Evolutionary conservation across 2,329 filamentous ascomycete genomes (phyloP), one percentile per base, ranked within the genome.

Genomic region (Ophiognomonia clavigignenti-juglandacearum): DNA sequence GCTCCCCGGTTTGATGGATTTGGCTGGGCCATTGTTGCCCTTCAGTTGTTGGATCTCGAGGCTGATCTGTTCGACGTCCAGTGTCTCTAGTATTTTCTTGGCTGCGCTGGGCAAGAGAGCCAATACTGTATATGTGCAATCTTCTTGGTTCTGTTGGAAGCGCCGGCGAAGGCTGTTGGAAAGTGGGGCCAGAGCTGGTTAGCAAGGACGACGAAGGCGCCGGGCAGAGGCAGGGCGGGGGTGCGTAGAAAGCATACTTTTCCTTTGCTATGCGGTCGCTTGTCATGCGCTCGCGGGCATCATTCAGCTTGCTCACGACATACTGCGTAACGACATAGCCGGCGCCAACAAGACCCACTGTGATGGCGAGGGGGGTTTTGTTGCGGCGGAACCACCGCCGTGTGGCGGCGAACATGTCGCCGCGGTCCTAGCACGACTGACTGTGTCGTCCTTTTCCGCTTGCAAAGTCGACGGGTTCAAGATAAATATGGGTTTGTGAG

Each of bases 121-220:
- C n/a, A 97, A 83, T 37, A 97, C 90, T 31, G 93, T 98, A 64
- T 95, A 96, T 39, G 92, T 96, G 70, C 93, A 98, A 68, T 98
- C 93, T 64, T 96, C 92, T 65, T 98, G 93, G 67, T 98, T 98
- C 69, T 98, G 93, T 66, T 97, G 89, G 70, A 98, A 98, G 61
- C 93, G 87, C 50, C 93, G 86, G 43, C 91, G 90, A 52, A 98
- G 80, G 67, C 92, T 97, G 59, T 37, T 39, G 22, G 50, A 60
- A 44, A 26, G n/a, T 19, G 20, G 27, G 18, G 6, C 8, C n/a
- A n/a, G n/a, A 26, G 9, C 6, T 8, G 19, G 14, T 51, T 36
- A 47, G 43, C 20, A 39, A 45, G 42, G n/a, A 42, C 31, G 20
- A 32, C 36, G 20, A 51, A 22, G 43, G 19, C 43, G 34, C 8